Conservation (phyloP, 2,329 filamentous ascomycete genomes). For the Harringtonia lauricola region DNA sequence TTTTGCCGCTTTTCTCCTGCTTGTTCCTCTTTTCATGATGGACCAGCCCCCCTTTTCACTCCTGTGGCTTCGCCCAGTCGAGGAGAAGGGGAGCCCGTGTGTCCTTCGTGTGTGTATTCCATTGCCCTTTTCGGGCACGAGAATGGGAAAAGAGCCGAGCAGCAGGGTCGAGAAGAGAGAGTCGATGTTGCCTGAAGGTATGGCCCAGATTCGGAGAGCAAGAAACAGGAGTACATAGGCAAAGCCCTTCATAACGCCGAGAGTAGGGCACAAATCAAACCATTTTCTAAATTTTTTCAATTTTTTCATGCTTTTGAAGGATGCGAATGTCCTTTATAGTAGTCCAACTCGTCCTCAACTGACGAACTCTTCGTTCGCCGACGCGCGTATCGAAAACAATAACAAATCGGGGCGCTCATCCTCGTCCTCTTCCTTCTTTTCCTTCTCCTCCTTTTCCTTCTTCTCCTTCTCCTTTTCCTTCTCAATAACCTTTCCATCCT, state of each 20-base stretch:
- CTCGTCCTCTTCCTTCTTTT: background rate
- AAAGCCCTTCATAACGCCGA: background rate
- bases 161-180: background rate
- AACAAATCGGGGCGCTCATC: conserved; percentile 13
- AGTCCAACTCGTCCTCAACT: conserved; percentile 2
- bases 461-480: conserved; percentile 19
- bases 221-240: background rate
- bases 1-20: background rate
- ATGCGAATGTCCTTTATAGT: no score
- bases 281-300: background rate
- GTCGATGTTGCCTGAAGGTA: background rate
- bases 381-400: conserved; percentile 15
- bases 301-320: background rate
- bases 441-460: conserved; percentile 12
- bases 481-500: conserved; percentile 32
- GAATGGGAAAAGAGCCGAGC: background rate
- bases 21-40: background rate
- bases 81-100: background rate
- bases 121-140: background rate
- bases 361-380: conserved; percentile 1
- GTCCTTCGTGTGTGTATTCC: background rate
- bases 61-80: background rate
- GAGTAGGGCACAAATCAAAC: background rate
- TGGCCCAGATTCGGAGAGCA: background rate
- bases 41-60: background rate